Conservation (phyloP, 495 filamentous ascomycete species). For the Hamigera avellanea region DNA sequence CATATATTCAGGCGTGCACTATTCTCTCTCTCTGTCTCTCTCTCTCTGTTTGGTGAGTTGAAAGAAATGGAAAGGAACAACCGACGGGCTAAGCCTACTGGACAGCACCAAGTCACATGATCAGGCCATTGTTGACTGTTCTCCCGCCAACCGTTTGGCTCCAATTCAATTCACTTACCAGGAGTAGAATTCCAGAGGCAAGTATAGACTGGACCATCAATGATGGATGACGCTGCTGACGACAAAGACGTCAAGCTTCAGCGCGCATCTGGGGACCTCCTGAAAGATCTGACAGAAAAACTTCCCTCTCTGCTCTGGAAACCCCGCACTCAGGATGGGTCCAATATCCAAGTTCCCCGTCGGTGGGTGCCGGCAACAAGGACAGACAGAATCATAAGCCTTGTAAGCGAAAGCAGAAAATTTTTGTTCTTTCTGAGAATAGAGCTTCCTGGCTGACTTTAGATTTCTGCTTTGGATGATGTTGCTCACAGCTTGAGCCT, state of each 20-base stretch:
- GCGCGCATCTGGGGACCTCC: conserved; percentile 53
- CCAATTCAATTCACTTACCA: too few species aligned
- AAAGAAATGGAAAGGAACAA: too few species aligned
- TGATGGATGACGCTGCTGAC: conserved; percentile 40
- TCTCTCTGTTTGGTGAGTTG: too few species aligned
- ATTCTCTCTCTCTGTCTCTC: too few species aligned
- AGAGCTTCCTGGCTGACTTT: neutral
- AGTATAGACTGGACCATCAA: too few species aligned
- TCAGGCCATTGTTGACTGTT: too few species aligned
- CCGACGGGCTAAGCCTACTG: too few species aligned
- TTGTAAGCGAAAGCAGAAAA: conserved; percentile 19
- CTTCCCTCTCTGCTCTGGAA: conserved; percentile 40
- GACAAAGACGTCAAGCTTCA: conserved; percentile 66
- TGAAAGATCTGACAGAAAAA: conserved; percentile 49
- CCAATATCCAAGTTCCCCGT: conserved; percentile 21
- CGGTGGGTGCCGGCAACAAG: conserved; percentile 28
- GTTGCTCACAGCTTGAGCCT: conserved; percentile 55
- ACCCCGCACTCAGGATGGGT: conserved; percentile 10
- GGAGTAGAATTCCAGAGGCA: too few species aligned
- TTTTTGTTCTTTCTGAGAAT: neutral
- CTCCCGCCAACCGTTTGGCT: too few species aligned
- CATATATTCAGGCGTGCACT: too few species aligned
- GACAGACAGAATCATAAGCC: conserved; percentile 29
- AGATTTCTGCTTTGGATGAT: conserved; percentile 2
- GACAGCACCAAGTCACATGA: too few species aligned